A percentile compares a stretch with the other conserved stretches of the same genome.
phyloP scores from a whole-genome alignment of 208 protist genomes.

The Leishmania tropica region DNA sequence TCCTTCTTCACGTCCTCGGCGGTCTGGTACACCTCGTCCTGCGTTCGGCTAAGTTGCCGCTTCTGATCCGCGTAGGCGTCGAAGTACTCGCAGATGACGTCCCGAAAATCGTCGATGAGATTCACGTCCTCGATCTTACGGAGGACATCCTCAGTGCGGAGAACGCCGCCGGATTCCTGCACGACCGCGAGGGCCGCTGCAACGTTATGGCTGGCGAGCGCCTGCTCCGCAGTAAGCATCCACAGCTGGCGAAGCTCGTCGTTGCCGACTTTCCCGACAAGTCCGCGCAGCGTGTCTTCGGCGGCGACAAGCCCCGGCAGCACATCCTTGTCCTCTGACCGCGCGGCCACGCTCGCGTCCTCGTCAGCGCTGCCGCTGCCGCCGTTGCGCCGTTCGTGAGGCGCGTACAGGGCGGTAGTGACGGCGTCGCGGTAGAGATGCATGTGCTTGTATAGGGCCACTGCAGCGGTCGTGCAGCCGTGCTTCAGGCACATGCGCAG shows the following conservation, averaged over 20 bases:
- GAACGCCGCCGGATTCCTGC: constrained; percentile 58
- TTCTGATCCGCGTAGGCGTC: constrained; percentile 92
- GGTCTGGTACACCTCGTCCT: constrained; percentile 88
- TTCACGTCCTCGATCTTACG: constrained; percentile 93
- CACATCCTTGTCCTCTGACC: constrained; percentile 1
- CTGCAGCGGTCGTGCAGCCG: constrained; percentile 66
- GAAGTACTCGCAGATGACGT: constrained; percentile 91
- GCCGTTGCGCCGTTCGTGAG: neutral
- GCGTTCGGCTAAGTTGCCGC: constrained; percentile 74
- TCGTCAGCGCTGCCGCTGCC: neutral
- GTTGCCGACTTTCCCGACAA: constrained; percentile 63
- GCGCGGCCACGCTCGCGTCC: too few species aligned
- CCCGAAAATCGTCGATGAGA: constrained; percentile 95
- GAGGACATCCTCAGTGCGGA: constrained; percentile 97
- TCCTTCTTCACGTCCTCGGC: constrained; percentile 92
- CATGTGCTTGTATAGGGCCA: constrained; percentile 93
- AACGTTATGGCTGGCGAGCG: constrained; percentile 82
- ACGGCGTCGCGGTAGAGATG: constrained; percentile 96
- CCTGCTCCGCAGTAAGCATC: constrained; percentile 89
- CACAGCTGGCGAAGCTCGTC: constrained; percentile 92
- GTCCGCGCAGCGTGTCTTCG: constrained; percentile 73
- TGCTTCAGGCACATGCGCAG: constrained; percentile 90
- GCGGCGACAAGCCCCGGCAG: constrained; percentile 68
- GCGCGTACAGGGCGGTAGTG: constrained; percentile 67
- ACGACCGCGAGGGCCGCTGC: constrained; percentile 79